Evolutionary conservation across 495 filamentous ascomycete genomes (phyloP), one percentile per base, ranked within the genome.

Genomic region (Amorphotheca resinae): DNA sequence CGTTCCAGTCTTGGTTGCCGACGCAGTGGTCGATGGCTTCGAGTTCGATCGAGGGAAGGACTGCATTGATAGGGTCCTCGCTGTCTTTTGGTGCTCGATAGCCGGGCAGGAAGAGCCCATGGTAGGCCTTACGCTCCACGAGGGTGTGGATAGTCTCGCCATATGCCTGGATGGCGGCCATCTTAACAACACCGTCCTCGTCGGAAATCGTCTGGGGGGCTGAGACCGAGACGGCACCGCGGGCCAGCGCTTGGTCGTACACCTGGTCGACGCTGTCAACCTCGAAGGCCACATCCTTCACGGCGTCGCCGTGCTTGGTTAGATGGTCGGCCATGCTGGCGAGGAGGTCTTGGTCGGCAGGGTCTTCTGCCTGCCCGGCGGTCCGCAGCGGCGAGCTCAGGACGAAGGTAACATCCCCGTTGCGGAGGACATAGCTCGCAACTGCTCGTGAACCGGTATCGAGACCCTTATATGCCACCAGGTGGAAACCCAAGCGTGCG

Each of bases 131-230:
- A 5, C 82, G 74, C 41, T 85, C 74, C 52, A 95, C 72, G 12
- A 95, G 68, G 0, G 88, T 93, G 61, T 95, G 87, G 6, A 84
- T 91, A 2, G 88, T 94, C 60, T 95, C 80, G 38, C 87, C 87
- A 59, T 93, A 95, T 2, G 87, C 93, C 57, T 74, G 68, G 42
- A 95, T 82, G 4, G 79, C 79, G 8, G 87, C 87, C 12, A 76
- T 71, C 30, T 69, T 64, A 20, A 93, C 76, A 32, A 57, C 50
- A 25, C 74, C 75, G 36, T 68, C 45, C 22, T 65, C 57, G 55
- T 76, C 72, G 26, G 63, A 55, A 14, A 67, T 44, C 1, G 61
- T 61, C 14, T 52, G 55, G 0, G 85, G 84, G 7, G 65, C 53
- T 16, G 73, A 70, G 4, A 94, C 74, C 12, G 68, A 57, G 33